phyloP scores from a whole-genome alignment of 169 alveolate species.

The Eimeria brunetti region DNA sequence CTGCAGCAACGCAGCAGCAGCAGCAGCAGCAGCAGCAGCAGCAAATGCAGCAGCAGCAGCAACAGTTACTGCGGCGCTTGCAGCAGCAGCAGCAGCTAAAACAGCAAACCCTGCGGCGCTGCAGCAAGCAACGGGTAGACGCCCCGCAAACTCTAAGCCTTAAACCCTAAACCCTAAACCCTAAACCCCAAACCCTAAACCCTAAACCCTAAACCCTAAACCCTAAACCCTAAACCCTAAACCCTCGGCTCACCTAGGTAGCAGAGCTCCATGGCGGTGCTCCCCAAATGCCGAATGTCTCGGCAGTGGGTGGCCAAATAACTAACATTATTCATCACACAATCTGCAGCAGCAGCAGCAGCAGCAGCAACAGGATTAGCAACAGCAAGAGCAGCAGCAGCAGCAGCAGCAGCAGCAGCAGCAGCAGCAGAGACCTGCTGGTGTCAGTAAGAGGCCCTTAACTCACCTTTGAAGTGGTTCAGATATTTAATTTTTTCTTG shows the following conservation, averaged over 20 bases:
- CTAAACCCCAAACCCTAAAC: slow-evolving; percentile 27
- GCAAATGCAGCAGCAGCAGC: neutral
- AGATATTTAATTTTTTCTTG: neutral
- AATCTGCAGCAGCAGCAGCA: slow-evolving; percentile 30
- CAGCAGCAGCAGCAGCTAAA: neutral
- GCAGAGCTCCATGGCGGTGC: slow-evolving; percentile 68
- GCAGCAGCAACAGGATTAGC: neutral
- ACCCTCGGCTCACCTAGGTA: slow-evolving; percentile 37
- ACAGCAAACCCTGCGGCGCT: neutral
- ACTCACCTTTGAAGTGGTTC: neutral
- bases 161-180: neutral
- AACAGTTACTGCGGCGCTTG: neutral
- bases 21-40: too few relatives aligned
- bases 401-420: neutral
- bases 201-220: slow-evolving; percentile 35
- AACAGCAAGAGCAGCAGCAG: neutral
- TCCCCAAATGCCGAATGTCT: slow-evolving; percentile 60
- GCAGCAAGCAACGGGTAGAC: neutral
- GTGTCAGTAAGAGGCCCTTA: neutral
- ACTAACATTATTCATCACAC: slow-evolving; percentile 13
- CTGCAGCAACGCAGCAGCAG: slow-evolving; percentile 30
- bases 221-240: slow-evolving; percentile 17
- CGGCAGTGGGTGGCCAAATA: slow-evolving; percentile 37
- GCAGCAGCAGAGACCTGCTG: neutral
- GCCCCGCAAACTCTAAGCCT: too few relatives aligned